A percentile compares a stretch with the other conserved stretches of the same genome.
Conservation (phyloP, 73 alveolate species). For the Paramecium pentaurelia region DNA sequence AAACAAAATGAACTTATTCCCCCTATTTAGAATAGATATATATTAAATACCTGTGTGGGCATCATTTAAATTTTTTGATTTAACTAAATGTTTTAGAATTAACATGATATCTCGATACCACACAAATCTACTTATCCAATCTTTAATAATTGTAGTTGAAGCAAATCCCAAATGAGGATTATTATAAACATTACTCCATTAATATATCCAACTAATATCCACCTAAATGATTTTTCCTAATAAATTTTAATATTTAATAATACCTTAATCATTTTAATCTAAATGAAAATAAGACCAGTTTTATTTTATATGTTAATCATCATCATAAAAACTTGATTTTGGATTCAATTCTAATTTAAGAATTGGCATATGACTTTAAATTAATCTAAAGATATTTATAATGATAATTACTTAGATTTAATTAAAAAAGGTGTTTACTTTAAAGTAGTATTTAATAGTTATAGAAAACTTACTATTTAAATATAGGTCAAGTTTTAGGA, state of each 20-base stretch:
- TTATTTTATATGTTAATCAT: neutral
- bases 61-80: constrained; percentile 42
- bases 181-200: neutral
- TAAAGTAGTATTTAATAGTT: neutral
- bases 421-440: neutral
- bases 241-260: neutral
- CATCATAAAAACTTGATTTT: neutral
- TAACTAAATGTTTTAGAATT: neutral
- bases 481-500: neutral
- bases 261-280: neutral
- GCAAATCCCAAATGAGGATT: constrained; percentile 36
- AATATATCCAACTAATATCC: neutral
- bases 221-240: neutral
- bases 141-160: neutral
- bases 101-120: neutral
- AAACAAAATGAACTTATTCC: constrained; percentile 49
- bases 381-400: neutral
- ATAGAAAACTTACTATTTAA: neutral
- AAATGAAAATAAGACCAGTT: neutral
- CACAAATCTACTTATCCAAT: neutral
- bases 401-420: neutral
- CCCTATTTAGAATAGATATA: neutral
- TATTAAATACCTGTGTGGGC: neutral
- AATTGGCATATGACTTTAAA: neutral
- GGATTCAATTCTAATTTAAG: constrained; percentile 33